Evolutionary conservation across 2,329 filamentous ascomycete genomes (phyloP).

Genomic region (Xylariaceae sp.): DNA sequence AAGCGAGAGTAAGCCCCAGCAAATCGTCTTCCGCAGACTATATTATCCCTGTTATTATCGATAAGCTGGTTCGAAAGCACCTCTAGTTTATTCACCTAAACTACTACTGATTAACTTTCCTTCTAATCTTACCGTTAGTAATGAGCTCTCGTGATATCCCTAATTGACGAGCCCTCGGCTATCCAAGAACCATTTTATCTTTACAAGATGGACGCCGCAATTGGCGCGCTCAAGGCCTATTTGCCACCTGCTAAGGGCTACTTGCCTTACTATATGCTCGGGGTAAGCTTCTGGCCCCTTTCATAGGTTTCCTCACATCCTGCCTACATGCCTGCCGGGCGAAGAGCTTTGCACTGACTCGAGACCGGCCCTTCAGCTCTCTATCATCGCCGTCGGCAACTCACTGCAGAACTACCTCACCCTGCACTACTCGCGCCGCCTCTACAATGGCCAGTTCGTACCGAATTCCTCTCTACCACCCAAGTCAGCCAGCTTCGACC

Average conservation of each 20-base stretch:
- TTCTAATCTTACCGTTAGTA: too few species aligned
- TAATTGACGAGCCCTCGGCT: neutral
- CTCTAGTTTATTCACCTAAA: too few species aligned
- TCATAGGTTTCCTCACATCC: neutral
- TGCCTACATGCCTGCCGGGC: neutral
- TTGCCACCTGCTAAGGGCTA: conserved; percentile 58
- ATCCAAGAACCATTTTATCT: neutral
- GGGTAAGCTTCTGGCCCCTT: conserved; percentile 54
- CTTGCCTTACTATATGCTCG: conserved; percentile 64
- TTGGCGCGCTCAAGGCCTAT: conserved; percentile 53
- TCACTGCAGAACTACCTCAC: conserved; percentile 83
- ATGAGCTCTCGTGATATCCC: too few species aligned
- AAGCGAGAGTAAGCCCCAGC: conserved; percentile 5
- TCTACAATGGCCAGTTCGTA: conserved; percentile 75
- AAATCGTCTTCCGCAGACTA: too few species aligned
- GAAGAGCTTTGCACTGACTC: conserved; percentile 5
- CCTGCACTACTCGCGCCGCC: conserved; percentile 79
- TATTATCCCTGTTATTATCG: neutral
- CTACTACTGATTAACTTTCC: too few species aligned
- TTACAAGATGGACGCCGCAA: conserved; percentile 33
- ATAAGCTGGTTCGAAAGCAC: neutral
- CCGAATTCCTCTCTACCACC: conserved; percentile 53
- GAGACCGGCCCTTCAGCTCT: conserved; percentile 63
- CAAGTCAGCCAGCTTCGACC: conserved; percentile 50
- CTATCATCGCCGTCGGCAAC: conserved; percentile 82